Evolutionary conservation across 345 rosid species (phyloP).

Genomic region (Kernera saxatilis): DNA sequence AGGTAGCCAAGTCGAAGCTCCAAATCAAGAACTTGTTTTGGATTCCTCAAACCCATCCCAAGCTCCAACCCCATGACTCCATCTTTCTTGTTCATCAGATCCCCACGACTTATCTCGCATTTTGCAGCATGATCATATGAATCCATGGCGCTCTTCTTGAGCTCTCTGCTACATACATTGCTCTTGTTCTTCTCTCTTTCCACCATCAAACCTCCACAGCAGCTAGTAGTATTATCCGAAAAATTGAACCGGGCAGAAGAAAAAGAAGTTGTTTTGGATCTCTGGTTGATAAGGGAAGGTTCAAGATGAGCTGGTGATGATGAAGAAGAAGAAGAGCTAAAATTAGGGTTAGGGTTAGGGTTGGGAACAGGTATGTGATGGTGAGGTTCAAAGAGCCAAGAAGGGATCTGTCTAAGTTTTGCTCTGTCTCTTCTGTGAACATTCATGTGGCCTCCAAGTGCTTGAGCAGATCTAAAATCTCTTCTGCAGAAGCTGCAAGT

Average conservation of each 20-base stretch:
- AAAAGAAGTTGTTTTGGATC: conserved; percentile 16
- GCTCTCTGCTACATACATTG: conserved; percentile 27
- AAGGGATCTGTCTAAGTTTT: conserved; percentile 43
- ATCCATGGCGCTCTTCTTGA: conserved; percentile 19
- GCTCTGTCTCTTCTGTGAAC: conserved; percentile 74
- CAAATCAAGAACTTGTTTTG: conserved; percentile 51
- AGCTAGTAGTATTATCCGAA: neutral
- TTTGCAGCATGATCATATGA: conserved; percentile 14
- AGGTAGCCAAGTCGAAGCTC: conserved; percentile 65
- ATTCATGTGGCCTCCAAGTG: conserved; percentile 77
- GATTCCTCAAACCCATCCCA: conserved; percentile 40
- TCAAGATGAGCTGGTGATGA: conserved; percentile 16
- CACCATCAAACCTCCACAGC: conserved; percentile 18
- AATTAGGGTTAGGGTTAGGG: conserved; percentile 31
- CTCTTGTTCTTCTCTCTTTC: conserved; percentile 28
- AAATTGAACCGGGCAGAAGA: conserved; percentile 9
- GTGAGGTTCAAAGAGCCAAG: conserved; percentile 41
- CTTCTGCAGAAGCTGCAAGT: conserved; percentile 53
- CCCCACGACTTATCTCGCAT: conserved; percentile 25
- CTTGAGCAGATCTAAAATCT: conserved; percentile 63
- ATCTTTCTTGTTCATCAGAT: conserved; percentile 32
- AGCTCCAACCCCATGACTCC: conserved; percentile 39
- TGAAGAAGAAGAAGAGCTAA: conserved; percentile 26
- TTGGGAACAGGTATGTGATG: conserved; percentile 17
- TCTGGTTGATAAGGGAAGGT: conserved; percentile 8